Base-by-base conservation (phyloP, 345 rosid genomes). In the Syzygium aromaticum region DNA sequence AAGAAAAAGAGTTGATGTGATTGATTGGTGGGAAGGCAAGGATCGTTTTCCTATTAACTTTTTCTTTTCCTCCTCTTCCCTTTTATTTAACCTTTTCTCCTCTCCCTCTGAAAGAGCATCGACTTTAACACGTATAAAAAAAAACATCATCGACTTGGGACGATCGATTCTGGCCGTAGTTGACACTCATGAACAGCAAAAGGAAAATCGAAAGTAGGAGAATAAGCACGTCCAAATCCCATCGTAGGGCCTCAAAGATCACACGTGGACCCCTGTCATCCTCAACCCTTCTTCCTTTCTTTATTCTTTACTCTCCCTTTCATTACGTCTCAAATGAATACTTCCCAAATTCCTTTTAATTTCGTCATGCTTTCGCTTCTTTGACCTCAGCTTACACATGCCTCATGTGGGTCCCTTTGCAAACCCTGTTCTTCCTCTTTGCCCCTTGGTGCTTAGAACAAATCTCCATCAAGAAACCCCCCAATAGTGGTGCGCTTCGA, bases 321-420 rank as follows among this genome's bases (percentile, higher is more conserved):
- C 82, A 5, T 73, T 33, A 21, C 27, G 22, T 73, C 49, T 38
- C 43, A 73, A 33, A 73, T 73, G 82, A 73, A 38, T 38, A 73
- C 25, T 19, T 19, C 15, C 82, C 4, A 13, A 38, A 38, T 73
- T 11, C 80, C 82, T 10, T 38, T 73, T 73, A 19, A 73, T 73
- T 85, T 83, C 95, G 95, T 92, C 96, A 95, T 89, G 96, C 95
- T 93, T 92, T 93, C 94, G 95, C 88, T 86, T 85, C 91, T 82
- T 85, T 86, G 87, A 90, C 84, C 89, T 93, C 94, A 95, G 87
- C 90, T 77, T 54, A 54, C n/a, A 82, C 84, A 90, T 86, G 88
- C 84, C 82, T 77, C 84, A 38, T 64, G 67, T 22, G 63, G 87
- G 83, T 33, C 83, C 83, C 86, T 84, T 38, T 2, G 49, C 9